phyloP scores from a whole-genome alignment of 1,284 basidiomycete species.

The Ustilago xerochloae region DNA sequence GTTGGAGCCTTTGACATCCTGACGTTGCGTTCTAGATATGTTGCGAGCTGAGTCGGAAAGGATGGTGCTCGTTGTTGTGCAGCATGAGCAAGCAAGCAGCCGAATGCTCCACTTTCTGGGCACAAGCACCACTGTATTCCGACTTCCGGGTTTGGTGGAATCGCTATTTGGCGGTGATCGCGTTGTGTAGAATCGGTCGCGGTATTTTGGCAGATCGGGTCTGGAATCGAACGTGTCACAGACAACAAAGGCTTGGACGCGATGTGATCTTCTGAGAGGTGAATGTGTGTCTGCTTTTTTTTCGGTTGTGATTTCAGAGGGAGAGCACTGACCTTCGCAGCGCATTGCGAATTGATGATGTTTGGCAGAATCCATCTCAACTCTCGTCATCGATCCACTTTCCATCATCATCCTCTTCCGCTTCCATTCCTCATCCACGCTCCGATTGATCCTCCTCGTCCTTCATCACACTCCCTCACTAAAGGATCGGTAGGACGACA shows the following conservation, averaged over 20 bases:
- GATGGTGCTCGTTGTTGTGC: not conserved
- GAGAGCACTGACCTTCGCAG: slow-evolving; percentile 13
- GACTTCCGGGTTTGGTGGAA: not conserved
- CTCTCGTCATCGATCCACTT: not conserved
- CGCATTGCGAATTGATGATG: not conserved
- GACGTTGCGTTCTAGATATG: not conserved
- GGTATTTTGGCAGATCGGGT: not conserved
- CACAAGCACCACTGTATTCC: not conserved
- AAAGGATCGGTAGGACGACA: not conserved
- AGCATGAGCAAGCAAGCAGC: not conserved
- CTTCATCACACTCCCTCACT: not conserved
- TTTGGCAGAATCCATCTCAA: not conserved
- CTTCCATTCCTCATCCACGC: not conserved
- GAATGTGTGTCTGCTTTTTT: slow-evolving; percentile 7
- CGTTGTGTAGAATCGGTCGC: slow-evolving; percentile 1
- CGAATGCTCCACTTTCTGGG: slow-evolving; percentile 7
- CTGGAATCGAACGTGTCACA: slow-evolving; percentile 9
- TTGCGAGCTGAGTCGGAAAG: not conserved
- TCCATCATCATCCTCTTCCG: not conserved
- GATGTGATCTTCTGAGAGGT: slow-evolving; percentile 14
- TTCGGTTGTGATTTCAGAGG: slow-evolving; percentile 2
- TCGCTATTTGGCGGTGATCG: slow-evolving; percentile 4
- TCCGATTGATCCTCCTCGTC: not conserved
- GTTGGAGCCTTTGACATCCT: slow-evolving; percentile 26
- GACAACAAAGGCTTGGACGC: not conserved